Evolutionary conservation across 179 eudicot genomes (phyloP).

Genomic region (Drosera spatulata): DNA sequence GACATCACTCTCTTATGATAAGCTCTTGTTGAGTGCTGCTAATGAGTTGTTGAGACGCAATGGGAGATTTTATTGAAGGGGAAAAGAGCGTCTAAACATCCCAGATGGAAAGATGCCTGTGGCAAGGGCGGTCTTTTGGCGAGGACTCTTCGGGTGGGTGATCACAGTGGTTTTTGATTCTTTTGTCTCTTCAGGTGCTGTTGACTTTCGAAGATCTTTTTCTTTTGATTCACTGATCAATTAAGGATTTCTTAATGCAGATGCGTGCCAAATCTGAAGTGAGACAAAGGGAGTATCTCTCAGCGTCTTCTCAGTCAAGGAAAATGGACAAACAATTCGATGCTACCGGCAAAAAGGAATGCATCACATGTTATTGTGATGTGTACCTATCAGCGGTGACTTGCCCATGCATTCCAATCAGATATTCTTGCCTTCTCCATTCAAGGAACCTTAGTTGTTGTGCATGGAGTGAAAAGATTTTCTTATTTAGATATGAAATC

Average conservation of each 20-base stretch:
- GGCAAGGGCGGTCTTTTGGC: conserved; percentile 52
- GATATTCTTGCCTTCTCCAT: conserved; percentile 40
- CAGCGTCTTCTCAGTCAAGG: conserved; percentile 30
- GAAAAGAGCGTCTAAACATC: conserved; percentile 11
- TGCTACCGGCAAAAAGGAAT: conserved; percentile 41
- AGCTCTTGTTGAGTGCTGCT: conserved; percentile 55
- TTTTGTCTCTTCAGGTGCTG: background rate
- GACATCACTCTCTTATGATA: conserved; percentile 64
- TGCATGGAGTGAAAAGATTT: conserved; percentile 32
- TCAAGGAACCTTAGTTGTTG: conserved; percentile 37
- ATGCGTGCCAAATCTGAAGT: conserved; percentile 38
- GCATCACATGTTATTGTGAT: conserved; percentile 40
- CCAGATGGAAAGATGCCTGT: conserved; percentile 43
- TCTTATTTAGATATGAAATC: conserved; percentile 25
- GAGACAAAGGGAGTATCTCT: conserved; percentile 40
- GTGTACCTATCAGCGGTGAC: conserved; percentile 39
- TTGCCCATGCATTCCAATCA: conserved; percentile 37
- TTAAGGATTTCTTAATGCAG: conserved; percentile 20
- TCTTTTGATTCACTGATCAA: no score
- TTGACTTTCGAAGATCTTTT: background rate
- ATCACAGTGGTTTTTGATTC: conserved; percentile 3
- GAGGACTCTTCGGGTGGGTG: conserved; percentile 48
- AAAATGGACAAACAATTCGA: conserved; percentile 40
- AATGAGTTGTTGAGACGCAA: conserved; percentile 46
- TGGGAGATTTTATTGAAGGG: conserved; percentile 31